Base-by-base conservation (phyloP, 176 grass and related monocot species). In the Lolium multiflorum region DNA sequence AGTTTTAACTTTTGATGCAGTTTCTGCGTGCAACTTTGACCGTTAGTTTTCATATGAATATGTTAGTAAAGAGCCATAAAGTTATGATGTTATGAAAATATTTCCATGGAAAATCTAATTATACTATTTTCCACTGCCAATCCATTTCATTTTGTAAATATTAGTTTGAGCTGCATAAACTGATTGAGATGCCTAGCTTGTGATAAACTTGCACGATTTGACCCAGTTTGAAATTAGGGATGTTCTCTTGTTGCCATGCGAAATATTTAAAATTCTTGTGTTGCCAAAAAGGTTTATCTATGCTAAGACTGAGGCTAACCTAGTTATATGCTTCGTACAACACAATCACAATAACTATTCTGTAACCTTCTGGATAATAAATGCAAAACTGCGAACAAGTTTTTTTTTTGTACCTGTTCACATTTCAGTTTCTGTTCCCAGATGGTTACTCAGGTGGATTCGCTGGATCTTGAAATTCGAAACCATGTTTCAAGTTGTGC, bases 401-500 rank as follows among this genome's bases (percentile, higher is more conserved):
- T 44, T 28, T 52, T 26, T 52, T 56, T 66, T 15, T 54, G 50
- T 54, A 54, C 50, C 14, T 75, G 26, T 54, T 60, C 35, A 79
- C 13, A 51, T 60, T 51, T 41, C 16, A 41, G 31, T 44, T 69
- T 81, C 21, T 71, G 61, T 79, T 76, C 67, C 66, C 80, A 98
- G 94, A 91, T 74, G 71, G 73, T 81, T 77, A 65, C 66, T 82
- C 76, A 13, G 9, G 9, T 92, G 50, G 86, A 81, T 63, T 79
- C 67, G 18, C 37, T 91, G 73, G 88, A 92, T 80, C 38, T 56
- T 87, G 90, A 94, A 77, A 80, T 84, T 35, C 67, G 76, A 68
- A 88, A 84, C 62, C 74, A 91, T 69, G 78, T 79, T 87, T 79
- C 85, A 25, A 92, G 70, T 56, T 96, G 84, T 62, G 38, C 76